Evolutionary conservation across 805 yeast genomes (phyloP), one percentile per base, ranked within the genome.

Genomic region (Myxozyma nipponensis): DNA sequence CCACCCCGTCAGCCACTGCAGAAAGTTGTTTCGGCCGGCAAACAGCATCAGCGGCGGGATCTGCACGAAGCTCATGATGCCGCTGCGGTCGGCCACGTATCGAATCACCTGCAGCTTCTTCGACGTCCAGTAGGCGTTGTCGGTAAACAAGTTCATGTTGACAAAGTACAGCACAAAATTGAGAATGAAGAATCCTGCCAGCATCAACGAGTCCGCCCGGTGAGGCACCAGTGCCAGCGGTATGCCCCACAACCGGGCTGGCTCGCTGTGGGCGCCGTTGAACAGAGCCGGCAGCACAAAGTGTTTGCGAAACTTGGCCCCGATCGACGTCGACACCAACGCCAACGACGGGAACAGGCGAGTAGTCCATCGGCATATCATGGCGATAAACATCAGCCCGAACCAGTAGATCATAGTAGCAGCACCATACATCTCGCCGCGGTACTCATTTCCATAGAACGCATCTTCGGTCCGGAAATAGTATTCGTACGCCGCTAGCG

Each of bases 21-120:
- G 71, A 18, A 86, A 79, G 62, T 84, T 86, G 64, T 86, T 86
- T 59, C 93, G 72, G 23, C 84, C 84, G 3, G 87, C 86, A 66
- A 86, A 82, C 49, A 84, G 66, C 52, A 78, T 76, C 21, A 81
- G 64, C 3, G 76, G 63, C 0, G 90, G 90, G 49, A 81, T 15
- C 25, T 49, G 54, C 37, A 42, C 52, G 26, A 60, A 44, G 1
- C 58, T 46, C 17, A 63, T 34, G 30, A 54, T 43, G 1, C 67
- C 72, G 1, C 72, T 19, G 3, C 57, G 45, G 36, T 39, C 49
- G 19, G 28, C 49, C 25, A 44, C 17, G 22, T 46, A 42, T 13
- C 50, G 46, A 6, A 44, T 41, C 18, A 37, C 9, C 44, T 49
- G 49, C n/a, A n/a, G n/a, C n/a, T n/a, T n/a, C 13, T 34, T 21